Evolutionary conservation across 2,329 filamentous ascomycete genomes (phyloP), one percentile per base, ranked within the genome.

Genomic region (Achaetomium macrosporum): DNA sequence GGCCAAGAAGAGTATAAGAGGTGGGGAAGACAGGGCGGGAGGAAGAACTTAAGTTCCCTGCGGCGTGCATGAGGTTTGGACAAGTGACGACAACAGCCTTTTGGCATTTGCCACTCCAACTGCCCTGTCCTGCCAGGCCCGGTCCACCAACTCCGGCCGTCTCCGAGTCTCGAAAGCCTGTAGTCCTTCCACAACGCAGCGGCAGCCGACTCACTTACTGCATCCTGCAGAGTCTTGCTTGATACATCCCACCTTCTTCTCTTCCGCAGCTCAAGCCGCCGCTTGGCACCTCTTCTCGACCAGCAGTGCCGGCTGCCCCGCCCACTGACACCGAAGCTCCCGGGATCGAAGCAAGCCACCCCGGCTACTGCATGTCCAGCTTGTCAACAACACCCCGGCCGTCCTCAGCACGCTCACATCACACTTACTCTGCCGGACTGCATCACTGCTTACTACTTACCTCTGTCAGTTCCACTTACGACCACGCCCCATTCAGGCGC

Each of bases 351-450:
- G 42, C 36, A 47, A 37, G 48, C 25, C 47, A 36, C 9, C 40
- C 53, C 47, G 35, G 50, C 44, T 48, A 20, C 46, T 40, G 40
- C 50, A 42, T 43, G 53, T 45, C 50, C 25, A 25, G 35, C 13
- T 16, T 15, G 15, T n/a, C 15, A 5, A n/a, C 15, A n/a, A 15
- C 35, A 37, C 35, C n/a, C 43, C 50, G 39, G 40, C 43, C 44
- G 25, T 17, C 12, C 51, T 59, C 55, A 45, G 54, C 51, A 60
- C 37, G n/a, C n/a, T n/a, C n/a, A n/a, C n/a, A n/a, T n/a, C 54
- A 56, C 56, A 36, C 50, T 44, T 47, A 42, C 36, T 54, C 15
- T 42, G 37, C 39, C 55, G 57, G 57, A 57, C 57, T 62, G 60
- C 57, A 56, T 60, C 33, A 35, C 37, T 35, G 43, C 29, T 25